Conservation (phyloP, 768 basidiomycete species). For the Panaeolus papilionaceus region DNA sequence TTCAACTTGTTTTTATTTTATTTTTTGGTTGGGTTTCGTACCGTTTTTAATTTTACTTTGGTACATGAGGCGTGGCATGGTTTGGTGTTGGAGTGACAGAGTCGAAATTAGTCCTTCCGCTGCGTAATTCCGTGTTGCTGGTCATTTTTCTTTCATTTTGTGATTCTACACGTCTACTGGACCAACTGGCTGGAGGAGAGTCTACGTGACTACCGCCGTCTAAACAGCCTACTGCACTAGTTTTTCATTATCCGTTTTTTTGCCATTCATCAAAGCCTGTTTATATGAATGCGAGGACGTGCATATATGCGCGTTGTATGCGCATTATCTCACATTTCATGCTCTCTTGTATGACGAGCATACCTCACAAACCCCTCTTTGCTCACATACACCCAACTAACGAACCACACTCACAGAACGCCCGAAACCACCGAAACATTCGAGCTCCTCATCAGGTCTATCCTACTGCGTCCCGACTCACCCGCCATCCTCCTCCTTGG, state of each 20-base stretch:
- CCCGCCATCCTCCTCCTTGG: constrained; percentile 96
- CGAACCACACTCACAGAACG: constrained; percentile 51
- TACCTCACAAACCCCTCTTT: not conserved
- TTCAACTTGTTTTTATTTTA: constrained; percentile 6
- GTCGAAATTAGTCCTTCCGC: not conserved
- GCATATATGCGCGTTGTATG: not conserved
- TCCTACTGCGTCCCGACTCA: constrained; percentile 87
- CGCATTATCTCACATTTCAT: not conserved
- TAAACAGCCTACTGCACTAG: not conserved
- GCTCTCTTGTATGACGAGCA: not conserved
- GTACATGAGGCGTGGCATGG: not conserved
- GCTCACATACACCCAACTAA: not conserved
- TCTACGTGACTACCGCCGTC: not conserved
- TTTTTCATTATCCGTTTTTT: not conserved
- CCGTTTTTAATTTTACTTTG: not conserved
- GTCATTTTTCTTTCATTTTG: not conserved
- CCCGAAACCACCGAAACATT: constrained; percentile 80
- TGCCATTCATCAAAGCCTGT: not conserved
- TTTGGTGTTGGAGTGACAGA: not conserved
- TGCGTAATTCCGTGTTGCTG: not conserved
- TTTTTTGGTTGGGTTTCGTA: not conserved
- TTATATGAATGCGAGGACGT: not conserved
- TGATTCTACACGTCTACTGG: not conserved
- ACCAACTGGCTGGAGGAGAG: too few relatives aligned
- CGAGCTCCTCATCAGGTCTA: constrained; percentile 90